A percentile compares a stretch with the other conserved stretches of the same genome.
phyloP scores from a whole-genome alignment of 1,284 basidiomycete species.

The Ceratobasidium sp. region DNA sequence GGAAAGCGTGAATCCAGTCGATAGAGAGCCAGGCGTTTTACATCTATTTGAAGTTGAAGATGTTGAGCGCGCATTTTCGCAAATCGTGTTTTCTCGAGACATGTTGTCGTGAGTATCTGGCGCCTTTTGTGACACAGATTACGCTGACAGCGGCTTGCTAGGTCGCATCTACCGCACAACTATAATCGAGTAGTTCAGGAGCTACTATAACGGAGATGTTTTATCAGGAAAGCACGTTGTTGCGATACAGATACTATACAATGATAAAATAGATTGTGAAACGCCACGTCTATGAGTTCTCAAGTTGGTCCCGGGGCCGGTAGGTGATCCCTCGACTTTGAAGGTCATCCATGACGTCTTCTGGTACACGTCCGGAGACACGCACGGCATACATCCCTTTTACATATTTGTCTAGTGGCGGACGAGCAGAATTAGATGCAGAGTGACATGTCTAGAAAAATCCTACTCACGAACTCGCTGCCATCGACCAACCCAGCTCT shows the following conservation, averaged over 20 bases:
- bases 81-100: constrained; percentile 82
- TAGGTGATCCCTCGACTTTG: constrained; percentile 82
- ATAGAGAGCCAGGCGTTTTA: constrained; percentile 43
- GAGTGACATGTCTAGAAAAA: neutral
- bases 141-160: constrained; percentile 51
- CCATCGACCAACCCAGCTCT: constrained; percentile 96
- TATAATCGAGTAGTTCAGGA: constrained; percentile 77
- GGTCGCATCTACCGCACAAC: constrained; percentile 75
- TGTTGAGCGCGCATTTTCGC: constrained; percentile 79
- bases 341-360: constrained; percentile 85
- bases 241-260: constrained; percentile 28
- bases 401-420: constrained; percentile 81
- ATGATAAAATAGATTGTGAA: neutral
- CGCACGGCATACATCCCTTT: constrained; percentile 90
- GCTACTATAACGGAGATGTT: constrained; percentile 57
- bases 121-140: neutral
- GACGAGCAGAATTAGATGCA: neutral
- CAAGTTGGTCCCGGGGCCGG: constrained; percentile 75
- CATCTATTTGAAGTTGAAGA: constrained; percentile 77
- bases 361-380: constrained; percentile 87
- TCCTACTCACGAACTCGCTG: constrained; percentile 82
- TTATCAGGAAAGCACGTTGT: neutral
- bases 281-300: constrained; percentile 33
- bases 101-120: constrained; percentile 73
- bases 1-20: constrained; percentile 58